phyloP scores from a whole-genome alignment of 768 basidiomycete species.

The Mycena metata region DNA sequence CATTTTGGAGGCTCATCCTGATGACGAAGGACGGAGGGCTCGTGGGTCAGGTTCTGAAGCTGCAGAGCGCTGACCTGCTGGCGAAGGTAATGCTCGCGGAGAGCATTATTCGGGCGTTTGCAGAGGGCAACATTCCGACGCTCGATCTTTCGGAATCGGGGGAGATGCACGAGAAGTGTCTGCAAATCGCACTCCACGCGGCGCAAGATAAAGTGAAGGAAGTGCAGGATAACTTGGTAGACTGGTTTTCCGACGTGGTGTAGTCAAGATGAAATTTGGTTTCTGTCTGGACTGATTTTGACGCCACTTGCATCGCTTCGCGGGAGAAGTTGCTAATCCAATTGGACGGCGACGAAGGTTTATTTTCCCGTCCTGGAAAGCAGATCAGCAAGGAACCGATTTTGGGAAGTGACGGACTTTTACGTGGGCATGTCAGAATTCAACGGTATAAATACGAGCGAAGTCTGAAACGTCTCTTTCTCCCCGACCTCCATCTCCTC shows the following conservation, averaged over 20 bases:
- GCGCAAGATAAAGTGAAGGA: constrained; percentile 60
- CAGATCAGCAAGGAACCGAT: no score
- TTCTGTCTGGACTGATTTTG: no score
- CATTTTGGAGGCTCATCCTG: constrained; percentile 60
- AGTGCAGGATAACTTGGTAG: constrained; percentile 60
- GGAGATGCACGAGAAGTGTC: constrained; percentile 61
- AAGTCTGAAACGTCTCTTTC: constrained; percentile 7
- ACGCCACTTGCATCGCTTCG: no score
- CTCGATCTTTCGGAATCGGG: constrained; percentile 49
- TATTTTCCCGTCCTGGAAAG: no score
- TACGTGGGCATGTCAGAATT: constrained; percentile 30
- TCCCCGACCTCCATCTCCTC: constrained; percentile 14
- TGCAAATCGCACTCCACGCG: constrained; percentile 57
- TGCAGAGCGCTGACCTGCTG: constrained; percentile 60
- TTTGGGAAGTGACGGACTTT: no score
- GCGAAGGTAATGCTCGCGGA: constrained; percentile 63
- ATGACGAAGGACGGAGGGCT: constrained; percentile 49
- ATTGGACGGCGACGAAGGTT: no score
- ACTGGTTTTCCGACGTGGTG: constrained; percentile 60
- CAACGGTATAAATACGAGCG: constrained; percentile 28
- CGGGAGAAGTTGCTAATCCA: no score
- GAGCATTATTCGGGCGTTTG: constrained; percentile 60
- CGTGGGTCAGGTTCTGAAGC: constrained; percentile 50
- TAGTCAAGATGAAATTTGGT: constrained; percentile 22
- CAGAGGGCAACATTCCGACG: constrained; percentile 57